Base-by-base conservation (phyloP, 2,329 filamentous ascomycete genomes). In the Bipolaris cookei region DNA sequence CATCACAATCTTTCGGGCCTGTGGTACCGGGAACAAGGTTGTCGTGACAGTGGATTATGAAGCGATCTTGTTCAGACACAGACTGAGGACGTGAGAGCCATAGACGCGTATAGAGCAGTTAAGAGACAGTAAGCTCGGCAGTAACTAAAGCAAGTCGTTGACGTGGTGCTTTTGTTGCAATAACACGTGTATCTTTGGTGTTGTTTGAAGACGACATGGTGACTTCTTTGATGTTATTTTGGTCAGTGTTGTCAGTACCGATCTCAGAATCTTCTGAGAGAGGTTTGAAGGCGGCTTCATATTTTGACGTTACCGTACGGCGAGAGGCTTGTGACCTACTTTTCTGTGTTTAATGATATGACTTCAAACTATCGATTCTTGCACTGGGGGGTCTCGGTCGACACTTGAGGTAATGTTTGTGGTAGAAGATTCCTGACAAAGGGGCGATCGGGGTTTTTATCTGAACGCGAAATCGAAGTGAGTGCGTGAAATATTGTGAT, bases 1-100 rank as follows among this genome's bases (percentile, higher is more conserved):
- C 16, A 16, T 43, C 13, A 47, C 56, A 59, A 14, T 18, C 25
- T n/a, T 59, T 55, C 2, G 42, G 39, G 6, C 43, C 39, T 21
- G 34, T 51, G 6, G 46, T 20, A 6, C 51, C 56, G 4, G 51
- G 25, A 3, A 51, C 30, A 5, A 51, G 46, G 30, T 59, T 51
- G 21, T 59, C 56, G 21, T 37, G 51, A n/a, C 28, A 48, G 2
- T 55, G 30, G 5, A 58, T 16, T 1, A 58, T 28, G 28, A 46
- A 58, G 30, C 43, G 20, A 16, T 54, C 32, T 45, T 55, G 46
- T 11, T 41, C 37, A 6, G 43, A 53, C 7, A 53, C 20, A 5
- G 21, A 34, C 28, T 53, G 51, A 6, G 3, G 10, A 8, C 41
- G 42, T 28, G 34, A 46, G 16, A 53, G 34, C 51, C 51, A 53